phyloP scores from a whole-genome alignment of 768 basidiomycete species.

The Sarcodon sp. region DNA sequence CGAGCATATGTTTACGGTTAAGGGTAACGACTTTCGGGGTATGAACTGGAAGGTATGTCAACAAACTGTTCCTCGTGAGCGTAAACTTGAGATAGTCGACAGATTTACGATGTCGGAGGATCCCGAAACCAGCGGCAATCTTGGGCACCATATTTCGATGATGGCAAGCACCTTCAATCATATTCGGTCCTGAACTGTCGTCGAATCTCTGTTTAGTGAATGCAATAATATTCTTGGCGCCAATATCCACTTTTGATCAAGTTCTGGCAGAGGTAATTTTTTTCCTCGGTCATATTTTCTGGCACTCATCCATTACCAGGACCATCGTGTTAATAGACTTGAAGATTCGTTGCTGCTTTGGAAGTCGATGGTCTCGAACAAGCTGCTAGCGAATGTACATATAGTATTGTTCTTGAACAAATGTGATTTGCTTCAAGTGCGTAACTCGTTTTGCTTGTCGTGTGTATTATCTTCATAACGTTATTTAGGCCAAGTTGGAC shows the following conservation, averaged over 20 bases:
- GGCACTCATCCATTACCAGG: conserved; percentile 25
- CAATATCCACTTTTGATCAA: conserved; percentile 83
- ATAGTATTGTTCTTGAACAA: conserved; percentile 74
- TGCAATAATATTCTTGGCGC: conserved; percentile 81
- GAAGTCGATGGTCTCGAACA: conserved; percentile 62
- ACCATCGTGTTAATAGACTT: conserved; percentile 58
- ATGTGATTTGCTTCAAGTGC: conserved; percentile 60
- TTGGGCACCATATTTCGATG: conserved; percentile 84
- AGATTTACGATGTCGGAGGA: conserved; percentile 77
- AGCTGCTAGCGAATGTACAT: conserved; percentile 58
- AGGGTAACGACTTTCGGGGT: conserved; percentile 32
- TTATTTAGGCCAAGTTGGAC: conserved; percentile 55
- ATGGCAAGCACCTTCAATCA: conserved; percentile 34
- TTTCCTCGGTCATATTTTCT: conserved; percentile 1
- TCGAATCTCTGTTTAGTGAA: conserved; percentile 36
- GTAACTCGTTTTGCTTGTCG: conserved; percentile 4
- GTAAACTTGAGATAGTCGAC: neutral
- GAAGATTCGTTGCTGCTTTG: conserved; percentile 73
- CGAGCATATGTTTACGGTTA: conserved; percentile 66
- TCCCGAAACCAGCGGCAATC: conserved; percentile 71
- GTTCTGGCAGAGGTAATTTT: conserved; percentile 55
- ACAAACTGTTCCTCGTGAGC: neutral
- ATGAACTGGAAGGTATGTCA: conserved; percentile 44
- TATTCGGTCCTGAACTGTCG: conserved; percentile 2
- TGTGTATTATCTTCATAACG: neutral